These are phyloP conservation scores for Mycena galericulata DNA, from an alignment of 768 basidiomycete species.

Conservation along the genomic window DNA sequence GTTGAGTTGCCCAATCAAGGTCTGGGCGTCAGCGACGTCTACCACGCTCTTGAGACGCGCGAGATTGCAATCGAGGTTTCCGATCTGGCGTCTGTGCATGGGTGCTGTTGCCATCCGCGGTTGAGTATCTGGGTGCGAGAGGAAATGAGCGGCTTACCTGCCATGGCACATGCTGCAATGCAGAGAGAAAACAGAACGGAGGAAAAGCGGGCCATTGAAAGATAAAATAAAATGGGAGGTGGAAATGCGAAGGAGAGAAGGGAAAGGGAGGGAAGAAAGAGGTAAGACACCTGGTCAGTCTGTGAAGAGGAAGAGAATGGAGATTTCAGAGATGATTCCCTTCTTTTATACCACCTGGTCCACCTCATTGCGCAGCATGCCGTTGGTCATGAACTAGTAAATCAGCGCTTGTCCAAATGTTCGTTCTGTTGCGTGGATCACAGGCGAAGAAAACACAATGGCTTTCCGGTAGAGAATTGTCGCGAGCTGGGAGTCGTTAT, in stretches of 20 bases:
- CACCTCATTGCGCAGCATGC: too few species aligned
- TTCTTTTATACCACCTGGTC: conserved; percentile 4
- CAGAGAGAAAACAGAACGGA: not conserved
- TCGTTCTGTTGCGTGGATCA: too few species aligned
- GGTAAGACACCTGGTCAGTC: conserved; percentile 22
- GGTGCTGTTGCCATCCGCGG: not conserved
- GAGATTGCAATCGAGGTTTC: conserved; percentile 32
- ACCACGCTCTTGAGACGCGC: conserved; percentile 27
- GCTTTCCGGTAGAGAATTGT: too few species aligned
- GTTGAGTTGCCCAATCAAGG: conserved; percentile 18
- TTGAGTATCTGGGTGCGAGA: not conserved
- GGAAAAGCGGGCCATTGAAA: conserved; percentile 23
- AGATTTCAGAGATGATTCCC: not conserved
- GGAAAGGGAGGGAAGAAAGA: too few species aligned
- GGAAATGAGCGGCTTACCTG: not conserved
- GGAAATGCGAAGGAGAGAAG: not conserved
- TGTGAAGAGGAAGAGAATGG: too few species aligned
- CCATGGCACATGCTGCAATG: conserved; percentile 9
- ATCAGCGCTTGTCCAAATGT: too few species aligned
- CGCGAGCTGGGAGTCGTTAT: too few species aligned
- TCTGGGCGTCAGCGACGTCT: not conserved
- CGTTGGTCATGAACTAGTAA: too few species aligned
- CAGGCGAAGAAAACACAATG: too few species aligned
- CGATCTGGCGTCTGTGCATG: conserved; percentile 27
- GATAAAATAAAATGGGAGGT: not conserved